These are phyloP conservation scores for Chytriomyces confervae DNA, from an alignment of 192 early-diverging fungal species.

Conservation along the genomic window DNA sequence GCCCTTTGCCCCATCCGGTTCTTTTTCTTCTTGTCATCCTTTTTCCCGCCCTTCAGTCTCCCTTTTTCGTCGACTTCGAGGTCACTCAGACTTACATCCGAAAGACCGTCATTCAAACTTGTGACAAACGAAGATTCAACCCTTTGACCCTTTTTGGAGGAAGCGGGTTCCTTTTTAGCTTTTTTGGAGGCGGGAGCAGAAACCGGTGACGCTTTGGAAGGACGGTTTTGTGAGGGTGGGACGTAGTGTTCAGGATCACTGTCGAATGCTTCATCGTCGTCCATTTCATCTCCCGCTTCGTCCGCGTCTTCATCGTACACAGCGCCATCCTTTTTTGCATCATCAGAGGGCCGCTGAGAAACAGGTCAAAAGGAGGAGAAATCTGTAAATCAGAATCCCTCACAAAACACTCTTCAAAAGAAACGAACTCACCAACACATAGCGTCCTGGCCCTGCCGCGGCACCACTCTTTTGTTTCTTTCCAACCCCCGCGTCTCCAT, in stretches of 20 bases:
- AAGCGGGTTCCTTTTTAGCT: neutral
- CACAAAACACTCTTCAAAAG: neutral
- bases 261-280: conserved; percentile 5
- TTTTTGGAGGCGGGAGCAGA: neutral
- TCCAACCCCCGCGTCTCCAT: conserved; percentile 15
- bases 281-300: neutral
- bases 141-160: neutral
- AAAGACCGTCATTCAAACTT: conserved; percentile 14
- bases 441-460: neutral
- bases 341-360: neutral
- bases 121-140: conserved; percentile 22
- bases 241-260: conserved; percentile 24
- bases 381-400: neutral
- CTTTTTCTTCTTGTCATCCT: conserved; percentile 38
- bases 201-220: neutral
- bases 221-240: neutral
- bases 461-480: conserved; percentile 15
- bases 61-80: conserved; percentile 21
- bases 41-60: neutral
- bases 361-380: neutral
- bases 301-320: conserved; percentile 9
- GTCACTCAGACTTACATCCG: conserved; percentile 29
- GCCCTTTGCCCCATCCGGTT: conserved; percentile 53
- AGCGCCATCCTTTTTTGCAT: neutral
- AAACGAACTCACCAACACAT: neutral